Evolutionary conservation across 2,329 filamentous ascomycete genomes (phyloP), one percentile per base, ranked within the genome.

Genomic region (Sporothrix schenckii): DNA sequence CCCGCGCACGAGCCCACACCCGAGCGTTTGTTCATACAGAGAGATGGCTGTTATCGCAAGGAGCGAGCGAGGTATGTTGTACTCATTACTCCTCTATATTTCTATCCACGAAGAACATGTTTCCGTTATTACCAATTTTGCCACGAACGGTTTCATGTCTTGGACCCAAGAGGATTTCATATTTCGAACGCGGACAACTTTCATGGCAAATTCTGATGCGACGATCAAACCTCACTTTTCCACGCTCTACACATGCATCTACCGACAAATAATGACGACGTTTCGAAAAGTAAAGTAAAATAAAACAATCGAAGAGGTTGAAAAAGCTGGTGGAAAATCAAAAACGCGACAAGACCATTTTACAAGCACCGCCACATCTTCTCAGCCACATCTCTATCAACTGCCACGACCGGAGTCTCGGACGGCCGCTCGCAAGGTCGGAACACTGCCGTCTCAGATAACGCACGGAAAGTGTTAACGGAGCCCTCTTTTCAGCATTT

Each of bases 391-490:
- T 34, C 6, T 9, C 14, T 47, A 6, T 13, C 4, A 52, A 11
- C 58, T 47, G 58, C 58, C 39, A 63, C 58, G 39, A 27, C 39
- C 39, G 58, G 58, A n/a, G 24, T 63, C 19, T 63, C 58, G 58
- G 58, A 63, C 21, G 21, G 24, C 58, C 11, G 16, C 7, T 63
- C 58, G 39, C 58, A 44, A 47, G 7, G 39, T 63, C 41, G 58
- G 58, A 44, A 21, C 41, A 34, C 6, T 34, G 16, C 19, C 39
- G n/a, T 21, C 6, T 14, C 39, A 47, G 9, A 34, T 34, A 34
- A 5, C 7, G 34, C 34, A 34, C 34, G 1, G 34, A 34, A 34
- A 34, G 34, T 6, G 34, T 34, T 34, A 34, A 34, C 5, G 6
- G 6, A 34, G 34, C 34, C 34, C 34, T 34, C 34, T 11, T 6